Percentiles rank a stretch among this genome's conserved stretches.
Conservation (phyloP, 169 alveolate genomes). For the Plasmodium relictum region DNA sequence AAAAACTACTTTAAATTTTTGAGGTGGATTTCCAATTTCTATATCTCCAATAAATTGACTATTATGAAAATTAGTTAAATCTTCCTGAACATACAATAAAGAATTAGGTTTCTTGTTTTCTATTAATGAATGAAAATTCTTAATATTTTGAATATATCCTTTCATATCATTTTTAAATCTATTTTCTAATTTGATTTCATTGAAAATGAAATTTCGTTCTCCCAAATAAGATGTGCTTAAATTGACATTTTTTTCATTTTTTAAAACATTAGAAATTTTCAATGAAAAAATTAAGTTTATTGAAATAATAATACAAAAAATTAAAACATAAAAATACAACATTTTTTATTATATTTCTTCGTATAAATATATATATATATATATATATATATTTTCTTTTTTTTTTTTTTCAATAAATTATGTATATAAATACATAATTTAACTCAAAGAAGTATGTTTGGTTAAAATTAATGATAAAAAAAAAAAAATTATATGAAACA, state of each 20-base stretch:
- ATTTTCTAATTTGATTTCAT: conserved; percentile 53
- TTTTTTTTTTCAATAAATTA: not conserved
- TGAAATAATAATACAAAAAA: not conserved
- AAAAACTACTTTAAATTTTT: conserved; percentile 89
- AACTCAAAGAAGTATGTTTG: not conserved
- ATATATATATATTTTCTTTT: not conserved
- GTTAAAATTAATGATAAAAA: not conserved
- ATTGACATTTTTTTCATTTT: conserved; percentile 30
- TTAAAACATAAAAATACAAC: conserved; percentile 8
- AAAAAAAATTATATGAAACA: not conserved
- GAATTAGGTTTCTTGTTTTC: conserved; percentile 50
- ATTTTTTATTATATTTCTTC: not conserved
- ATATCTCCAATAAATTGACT: conserved; percentile 93
- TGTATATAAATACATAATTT: conserved; percentile 14
- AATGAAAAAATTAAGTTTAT: conserved; percentile 1
- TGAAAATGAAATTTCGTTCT: conserved; percentile 11
- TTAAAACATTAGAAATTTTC: conserved; percentile 12
- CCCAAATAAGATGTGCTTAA: conserved; percentile 20
- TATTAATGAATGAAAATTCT: conserved; percentile 28
- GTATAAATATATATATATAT: not conserved
- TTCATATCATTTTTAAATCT: conserved; percentile 64
- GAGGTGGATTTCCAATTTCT: conserved; percentile 91
- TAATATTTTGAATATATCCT: conserved; percentile 49
- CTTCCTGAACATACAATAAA: conserved; percentile 78
- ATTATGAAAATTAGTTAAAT: conserved; percentile 90